Conservation (phyloP, 2,329 filamentous ascomycete species). For the Verticillium nonalfalfae region DNA sequence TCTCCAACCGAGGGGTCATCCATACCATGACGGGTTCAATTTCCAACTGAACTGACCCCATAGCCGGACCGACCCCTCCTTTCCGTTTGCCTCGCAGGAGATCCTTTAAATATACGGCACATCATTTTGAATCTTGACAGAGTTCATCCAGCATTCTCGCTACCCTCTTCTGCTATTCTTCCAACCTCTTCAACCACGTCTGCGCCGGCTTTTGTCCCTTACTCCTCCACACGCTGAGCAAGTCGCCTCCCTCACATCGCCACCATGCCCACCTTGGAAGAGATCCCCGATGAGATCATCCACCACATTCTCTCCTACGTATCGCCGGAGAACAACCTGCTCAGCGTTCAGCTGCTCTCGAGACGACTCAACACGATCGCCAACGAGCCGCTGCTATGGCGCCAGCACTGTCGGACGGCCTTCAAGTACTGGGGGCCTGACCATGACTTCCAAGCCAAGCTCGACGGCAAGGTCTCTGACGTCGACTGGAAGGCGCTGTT, state of each 20-base stretch:
- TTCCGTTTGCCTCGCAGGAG: not conserved
- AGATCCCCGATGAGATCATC: conserved; percentile 78
- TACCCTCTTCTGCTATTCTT: not conserved
- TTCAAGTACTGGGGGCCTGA: conserved; percentile 71
- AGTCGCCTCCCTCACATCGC: not conserved
- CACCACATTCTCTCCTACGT: conserved; percentile 65
- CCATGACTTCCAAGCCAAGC: conserved; percentile 54
- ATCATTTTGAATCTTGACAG: too few species aligned
- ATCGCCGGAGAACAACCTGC: conserved; percentile 48
- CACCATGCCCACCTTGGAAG: conserved; percentile 28
- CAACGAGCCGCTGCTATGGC: conserved; percentile 74
- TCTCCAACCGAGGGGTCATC: not conserved
- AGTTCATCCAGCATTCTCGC: too few species aligned
- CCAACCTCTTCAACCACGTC: not conserved
- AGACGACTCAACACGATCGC: conserved; percentile 59
- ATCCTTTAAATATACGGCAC: not conserved
- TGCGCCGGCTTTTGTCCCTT: too few species aligned
- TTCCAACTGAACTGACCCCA: not conserved
- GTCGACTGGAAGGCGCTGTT: conserved; percentile 73
- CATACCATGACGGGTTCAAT: not conserved
- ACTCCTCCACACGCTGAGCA: too few species aligned
- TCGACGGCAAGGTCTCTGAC: conserved; percentile 42
- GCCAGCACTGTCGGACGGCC: conserved; percentile 58
- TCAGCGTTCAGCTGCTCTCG: conserved; percentile 46
- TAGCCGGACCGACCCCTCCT: not conserved